phyloP scores from a whole-genome alignment of 345 rosid genomes.

The Camelina sativa region DNA sequence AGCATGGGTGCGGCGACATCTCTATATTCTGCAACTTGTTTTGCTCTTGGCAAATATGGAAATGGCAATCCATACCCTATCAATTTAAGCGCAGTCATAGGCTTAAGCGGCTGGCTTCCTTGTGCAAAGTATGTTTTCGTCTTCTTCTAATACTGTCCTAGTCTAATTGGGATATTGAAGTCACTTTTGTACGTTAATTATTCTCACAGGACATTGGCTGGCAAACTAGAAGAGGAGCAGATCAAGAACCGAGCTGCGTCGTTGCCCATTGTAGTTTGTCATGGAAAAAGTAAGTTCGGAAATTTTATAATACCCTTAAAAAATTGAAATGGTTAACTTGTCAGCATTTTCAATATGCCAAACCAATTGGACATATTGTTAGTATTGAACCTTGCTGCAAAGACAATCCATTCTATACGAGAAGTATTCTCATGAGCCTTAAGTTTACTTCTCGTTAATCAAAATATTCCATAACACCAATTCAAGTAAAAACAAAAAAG shows the following conservation, averaged over 20 bases:
- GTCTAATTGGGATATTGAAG: background rate
- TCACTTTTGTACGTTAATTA: conserved; percentile 6
- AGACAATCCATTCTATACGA: conserved; percentile 5
- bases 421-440: background rate
- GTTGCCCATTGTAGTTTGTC: conserved; percentile 82
- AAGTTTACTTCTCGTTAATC: background rate
- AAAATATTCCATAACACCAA: background rate
- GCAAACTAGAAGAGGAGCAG: conserved; percentile 59
- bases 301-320: background rate
- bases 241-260: conserved; percentile 71
- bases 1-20: conserved; percentile 99
- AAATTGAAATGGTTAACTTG: background rate
- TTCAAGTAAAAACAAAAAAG: background rate
- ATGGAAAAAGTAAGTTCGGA: conserved; percentile 69
- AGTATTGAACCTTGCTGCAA: background rate
- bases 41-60: conserved; percentile 66
- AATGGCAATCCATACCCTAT: conserved; percentile 76
- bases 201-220: conserved; percentile 60
- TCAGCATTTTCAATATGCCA: conserved; percentile 7
- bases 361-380: background rate
- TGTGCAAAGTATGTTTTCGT: conserved; percentile 72
- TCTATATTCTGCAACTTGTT: conserved; percentile 85
- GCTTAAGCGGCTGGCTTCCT: conserved; percentile 99
- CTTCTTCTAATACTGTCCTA: background rate
- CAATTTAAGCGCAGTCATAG: conserved; percentile 75